phyloP scores from a whole-genome alignment of 148 eudicot species.

The Chenopodium album region DNA sequence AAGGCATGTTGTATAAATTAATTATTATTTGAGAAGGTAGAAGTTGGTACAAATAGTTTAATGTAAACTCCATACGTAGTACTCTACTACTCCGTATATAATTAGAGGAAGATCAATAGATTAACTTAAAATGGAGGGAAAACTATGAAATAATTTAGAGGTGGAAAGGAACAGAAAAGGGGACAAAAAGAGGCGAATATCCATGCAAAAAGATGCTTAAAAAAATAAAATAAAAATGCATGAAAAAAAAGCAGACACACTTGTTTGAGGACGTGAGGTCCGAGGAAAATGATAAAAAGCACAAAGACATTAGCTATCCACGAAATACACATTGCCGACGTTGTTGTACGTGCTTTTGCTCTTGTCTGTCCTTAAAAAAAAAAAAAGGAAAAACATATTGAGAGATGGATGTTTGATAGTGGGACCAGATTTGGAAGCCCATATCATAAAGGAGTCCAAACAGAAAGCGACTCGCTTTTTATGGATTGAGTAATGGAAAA shows the following conservation, averaged over 20 bases:
- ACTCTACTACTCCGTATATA: not conserved
- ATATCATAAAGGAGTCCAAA: no score
- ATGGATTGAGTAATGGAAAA: not conserved
- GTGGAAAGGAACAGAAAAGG: not conserved
- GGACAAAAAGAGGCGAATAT: slow-evolving; percentile 5
- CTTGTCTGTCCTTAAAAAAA: not conserved
- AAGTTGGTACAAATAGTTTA: not conserved
- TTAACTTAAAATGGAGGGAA: not conserved
- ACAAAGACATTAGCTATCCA: not conserved
- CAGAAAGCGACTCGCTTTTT: no score
- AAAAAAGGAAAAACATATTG: no score
- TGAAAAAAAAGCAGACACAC: not conserved
- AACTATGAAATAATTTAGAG: not conserved
- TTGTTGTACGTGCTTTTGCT: not conserved
- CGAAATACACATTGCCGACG: slow-evolving; percentile 19
- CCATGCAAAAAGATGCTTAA: slow-evolving; percentile 25
- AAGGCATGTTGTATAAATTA: no score
- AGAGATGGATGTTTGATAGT: no score
- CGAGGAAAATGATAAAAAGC: slow-evolving; percentile 11
- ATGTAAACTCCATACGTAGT: not conserved
- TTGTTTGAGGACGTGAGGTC: slow-evolving; percentile 15
- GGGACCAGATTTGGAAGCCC: no score
- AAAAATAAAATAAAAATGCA: not conserved
- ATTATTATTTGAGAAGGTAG: not conserved
- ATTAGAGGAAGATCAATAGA: not conserved